Evolutionary conservation across 2,329 filamentous ascomycete genomes (phyloP).

Genomic region (Botryotinia narcissicola): DNA sequence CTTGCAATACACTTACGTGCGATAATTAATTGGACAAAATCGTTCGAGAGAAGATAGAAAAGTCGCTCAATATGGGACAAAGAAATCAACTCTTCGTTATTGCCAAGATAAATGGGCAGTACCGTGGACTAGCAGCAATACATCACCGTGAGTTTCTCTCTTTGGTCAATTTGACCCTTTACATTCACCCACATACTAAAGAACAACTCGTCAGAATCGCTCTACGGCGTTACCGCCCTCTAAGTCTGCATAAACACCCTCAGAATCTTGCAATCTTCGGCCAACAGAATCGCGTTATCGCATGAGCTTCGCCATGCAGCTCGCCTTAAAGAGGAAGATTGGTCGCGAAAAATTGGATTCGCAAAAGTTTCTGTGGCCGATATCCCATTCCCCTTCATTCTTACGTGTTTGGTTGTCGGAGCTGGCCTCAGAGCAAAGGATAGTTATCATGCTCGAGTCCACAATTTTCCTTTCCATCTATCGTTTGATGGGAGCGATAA

Average conservation of each 20-base stretch:
- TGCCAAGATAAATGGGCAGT: slow-evolving; percentile 29
- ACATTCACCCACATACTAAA: neutral
- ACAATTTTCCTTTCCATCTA: neutral
- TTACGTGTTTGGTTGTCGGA: slow-evolving; percentile 1
- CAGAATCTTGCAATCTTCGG: slow-evolving; percentile 25
- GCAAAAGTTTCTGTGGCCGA: neutral
- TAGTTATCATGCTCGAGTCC: neutral
- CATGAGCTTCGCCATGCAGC: slow-evolving; percentile 25
- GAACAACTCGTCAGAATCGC: neutral
- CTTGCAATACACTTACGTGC: neutral
- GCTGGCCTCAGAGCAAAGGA: neutral
- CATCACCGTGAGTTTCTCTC: slow-evolving; percentile 19
- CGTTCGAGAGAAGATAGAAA: neutral
- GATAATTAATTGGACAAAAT: neutral
- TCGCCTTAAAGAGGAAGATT: neutral
- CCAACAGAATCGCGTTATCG: slow-evolving; percentile 27
- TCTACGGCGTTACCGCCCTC: slow-evolving; percentile 19
- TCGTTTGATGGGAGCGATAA: slow-evolving; percentile 18
- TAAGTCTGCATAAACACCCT: slow-evolving; percentile 22
- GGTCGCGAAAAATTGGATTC: neutral
- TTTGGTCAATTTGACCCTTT: neutral
- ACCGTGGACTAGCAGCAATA: slow-evolving; percentile 33
- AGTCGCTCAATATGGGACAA: slow-evolving; percentile 30
- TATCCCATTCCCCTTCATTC: slow-evolving; percentile 2
- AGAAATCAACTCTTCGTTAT: slow-evolving; percentile 36